phyloP scores from a whole-genome alignment of 2,329 filamentous ascomycete species.

The Phialocephala sp. region DNA sequence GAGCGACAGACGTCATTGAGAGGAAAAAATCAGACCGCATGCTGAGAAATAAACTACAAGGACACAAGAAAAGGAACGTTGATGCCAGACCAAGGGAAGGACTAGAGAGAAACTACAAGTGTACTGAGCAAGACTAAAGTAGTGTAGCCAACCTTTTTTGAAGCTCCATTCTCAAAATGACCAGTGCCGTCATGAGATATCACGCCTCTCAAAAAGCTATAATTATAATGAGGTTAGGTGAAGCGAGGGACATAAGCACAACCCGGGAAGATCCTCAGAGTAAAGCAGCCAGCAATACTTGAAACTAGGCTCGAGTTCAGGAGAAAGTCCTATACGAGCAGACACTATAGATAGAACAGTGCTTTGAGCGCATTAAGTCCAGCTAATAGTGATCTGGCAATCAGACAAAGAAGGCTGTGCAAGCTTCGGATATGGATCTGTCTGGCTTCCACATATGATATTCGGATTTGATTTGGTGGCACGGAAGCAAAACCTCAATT shows the following conservation, averaged over 20 bases:
- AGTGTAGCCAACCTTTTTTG: slow-evolving; percentile 17
- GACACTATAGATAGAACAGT: slow-evolving; percentile 16
- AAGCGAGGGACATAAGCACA: not conserved
- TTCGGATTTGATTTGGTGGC: slow-evolving; percentile 11
- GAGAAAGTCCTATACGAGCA: not conserved
- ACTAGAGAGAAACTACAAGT: slow-evolving; percentile 17
- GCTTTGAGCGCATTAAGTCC: slow-evolving; percentile 14
- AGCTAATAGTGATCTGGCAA: not conserved
- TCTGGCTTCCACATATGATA: slow-evolving; percentile 10
- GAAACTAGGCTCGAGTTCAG: not conserved
- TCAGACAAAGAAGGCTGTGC: slow-evolving; percentile 25
- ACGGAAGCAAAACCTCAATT: not conserved
- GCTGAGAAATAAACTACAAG: slow-evolving; percentile 27
- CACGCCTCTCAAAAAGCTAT: slow-evolving; percentile 14
- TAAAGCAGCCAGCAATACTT: slow-evolving; percentile 6
- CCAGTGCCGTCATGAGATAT: slow-evolving; percentile 1
- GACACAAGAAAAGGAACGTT: slow-evolving; percentile 29
- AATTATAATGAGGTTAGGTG: slow-evolving; percentile 10
- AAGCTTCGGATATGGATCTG: slow-evolving; percentile 15
- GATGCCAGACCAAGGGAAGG: slow-evolving; percentile 32
- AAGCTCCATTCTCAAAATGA: not conserved
- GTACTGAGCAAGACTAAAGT: slow-evolving; percentile 18
- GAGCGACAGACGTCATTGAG: slow-evolving; percentile 34
- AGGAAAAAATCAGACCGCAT: slow-evolving; percentile 33
- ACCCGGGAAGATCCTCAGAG: slow-evolving; percentile 14